Conservation (phyloP, 345 rosid genomes). For the Hirschfeldia incana region DNA sequence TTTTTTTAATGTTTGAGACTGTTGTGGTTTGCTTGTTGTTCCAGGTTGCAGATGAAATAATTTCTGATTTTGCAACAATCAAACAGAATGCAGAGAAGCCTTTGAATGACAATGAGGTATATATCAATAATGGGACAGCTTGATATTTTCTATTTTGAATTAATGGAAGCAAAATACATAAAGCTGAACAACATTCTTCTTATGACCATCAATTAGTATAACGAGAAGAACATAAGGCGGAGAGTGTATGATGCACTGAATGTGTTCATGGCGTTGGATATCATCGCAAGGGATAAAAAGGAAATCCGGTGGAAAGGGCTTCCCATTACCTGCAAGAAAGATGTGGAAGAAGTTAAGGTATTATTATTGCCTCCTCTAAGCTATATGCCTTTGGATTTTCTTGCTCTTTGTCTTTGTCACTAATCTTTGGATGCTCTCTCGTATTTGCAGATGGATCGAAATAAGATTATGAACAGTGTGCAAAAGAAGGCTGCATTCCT, state of each 20-base stretch:
- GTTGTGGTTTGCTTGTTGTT: conserved; percentile 19
- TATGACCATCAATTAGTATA: conserved; percentile 32
- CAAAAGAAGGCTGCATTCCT: conserved; percentile 45
- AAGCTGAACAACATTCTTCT: background rate
- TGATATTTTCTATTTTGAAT: background rate
- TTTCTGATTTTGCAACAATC: conserved; percentile 42
- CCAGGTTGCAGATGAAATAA: conserved; percentile 50
- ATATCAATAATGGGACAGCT: background rate
- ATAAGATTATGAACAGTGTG: conserved; percentile 34
- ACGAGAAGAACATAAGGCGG: conserved; percentile 49
- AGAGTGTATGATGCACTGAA: conserved; percentile 50
- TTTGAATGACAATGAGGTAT: conserved; percentile 49
- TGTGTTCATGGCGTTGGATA: conserved; percentile 52
- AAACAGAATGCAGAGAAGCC: conserved; percentile 31
- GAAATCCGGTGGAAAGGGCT: conserved; percentile 54
- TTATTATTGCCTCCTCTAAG: background rate
- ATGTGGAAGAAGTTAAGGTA: conserved; percentile 49
- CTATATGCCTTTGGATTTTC: background rate
- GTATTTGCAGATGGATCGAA: conserved; percentile 30
- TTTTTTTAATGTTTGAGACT: conserved; percentile 9
- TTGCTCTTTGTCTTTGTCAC: conserved; percentile 11
- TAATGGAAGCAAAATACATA: background rate
- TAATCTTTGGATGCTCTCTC: background rate
- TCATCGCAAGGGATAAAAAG: conserved; percentile 46
- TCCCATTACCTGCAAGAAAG: conserved; percentile 37